These are phyloP conservation scores for Amaranthus hypochondriacus DNA, from an alignment of 148 eudicot species.

Conservation along the genomic window DNA sequence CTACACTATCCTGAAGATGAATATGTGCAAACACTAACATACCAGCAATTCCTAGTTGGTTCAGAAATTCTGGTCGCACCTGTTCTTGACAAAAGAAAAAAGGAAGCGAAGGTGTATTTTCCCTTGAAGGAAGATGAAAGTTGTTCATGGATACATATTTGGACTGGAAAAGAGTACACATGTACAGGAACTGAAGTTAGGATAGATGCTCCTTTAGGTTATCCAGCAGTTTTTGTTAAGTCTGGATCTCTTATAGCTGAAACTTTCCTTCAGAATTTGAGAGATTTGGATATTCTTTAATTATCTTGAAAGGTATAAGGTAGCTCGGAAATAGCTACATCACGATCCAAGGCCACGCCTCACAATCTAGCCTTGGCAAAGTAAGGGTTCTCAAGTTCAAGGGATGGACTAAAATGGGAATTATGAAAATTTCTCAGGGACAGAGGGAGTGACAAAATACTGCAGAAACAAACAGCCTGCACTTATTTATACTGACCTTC, in stretches of 20 bases:
- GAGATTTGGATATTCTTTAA: slow-evolving; percentile 37
- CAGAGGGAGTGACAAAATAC: no score
- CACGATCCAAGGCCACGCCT: no score
- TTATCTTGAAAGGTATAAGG: no score
- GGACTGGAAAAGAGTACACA: slow-evolving; percentile 66
- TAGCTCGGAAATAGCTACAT: no score
- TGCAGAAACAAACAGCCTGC: no score
- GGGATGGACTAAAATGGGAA: no score
- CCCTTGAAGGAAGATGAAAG: slow-evolving; percentile 67
- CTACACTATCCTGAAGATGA: slow-evolving; percentile 89
- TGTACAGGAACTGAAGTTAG: slow-evolving; percentile 55
- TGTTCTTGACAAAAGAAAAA: slow-evolving; percentile 71
- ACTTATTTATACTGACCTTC: no score
- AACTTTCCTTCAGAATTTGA: slow-evolving; percentile 59
- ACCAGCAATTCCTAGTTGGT: slow-evolving; percentile 88
- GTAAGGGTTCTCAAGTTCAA: no score
- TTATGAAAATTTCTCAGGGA: no score
- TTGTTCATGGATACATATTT: slow-evolving; percentile 76
- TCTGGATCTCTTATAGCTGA: slow-evolving; percentile 62
- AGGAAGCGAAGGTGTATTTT: slow-evolving; percentile 69
- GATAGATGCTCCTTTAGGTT: slow-evolving; percentile 80
- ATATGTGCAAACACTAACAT: slow-evolving; percentile 63
- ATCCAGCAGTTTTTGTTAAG: slow-evolving; percentile 86
- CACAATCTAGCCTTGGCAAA: no score
- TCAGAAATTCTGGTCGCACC: slow-evolving; percentile 89